A percentile compares a stretch with the other conserved stretches of the same genome.
Evolutionary conservation across 2,329 filamentous ascomycete genomes (phyloP).

Genomic region (Setomelanomma holmii): DNA sequence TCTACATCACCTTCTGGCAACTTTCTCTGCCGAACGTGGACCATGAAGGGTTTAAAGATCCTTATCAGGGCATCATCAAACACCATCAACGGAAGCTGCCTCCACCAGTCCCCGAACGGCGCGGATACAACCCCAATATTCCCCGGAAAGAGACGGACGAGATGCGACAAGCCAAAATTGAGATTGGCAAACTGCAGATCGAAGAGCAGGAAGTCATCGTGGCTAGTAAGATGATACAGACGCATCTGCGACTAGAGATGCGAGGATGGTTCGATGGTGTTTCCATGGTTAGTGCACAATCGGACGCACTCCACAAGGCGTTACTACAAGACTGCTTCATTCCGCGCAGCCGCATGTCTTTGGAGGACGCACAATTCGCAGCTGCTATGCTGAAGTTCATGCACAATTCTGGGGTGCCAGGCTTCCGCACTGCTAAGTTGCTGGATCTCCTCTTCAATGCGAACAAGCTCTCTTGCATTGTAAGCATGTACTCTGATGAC

Average conservation of each 20-base stretch:
- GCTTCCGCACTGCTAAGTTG: constrained; percentile 85
- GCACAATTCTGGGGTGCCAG: constrained; percentile 81
- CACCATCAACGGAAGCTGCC: constrained; percentile 26
- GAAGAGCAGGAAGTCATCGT: constrained; percentile 62
- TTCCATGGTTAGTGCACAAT: constrained; percentile 65
- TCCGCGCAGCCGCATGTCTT: constrained; percentile 84
- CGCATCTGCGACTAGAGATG: constrained; percentile 77
- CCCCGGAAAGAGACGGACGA: constrained; percentile 63
- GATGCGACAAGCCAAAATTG: constrained; percentile 76
- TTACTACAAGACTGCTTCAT: constrained; percentile 90
- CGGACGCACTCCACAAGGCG: constrained; percentile 68
- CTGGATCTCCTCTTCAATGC: constrained; percentile 85
- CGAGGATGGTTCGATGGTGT: constrained; percentile 76
- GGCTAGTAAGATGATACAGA: constrained; percentile 58
- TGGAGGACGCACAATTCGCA: constrained; percentile 86
- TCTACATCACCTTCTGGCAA: constrained; percentile 93
- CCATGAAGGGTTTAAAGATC: constrained; percentile 68
- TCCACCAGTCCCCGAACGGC: constrained; percentile 65
- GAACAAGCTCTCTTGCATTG: constrained; percentile 79
- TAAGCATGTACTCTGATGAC: constrained; percentile 87
- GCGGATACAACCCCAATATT: constrained; percentile 62
- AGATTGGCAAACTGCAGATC: constrained; percentile 62
- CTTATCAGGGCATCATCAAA: constrained; percentile 79
- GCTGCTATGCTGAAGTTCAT: constrained; percentile 87
- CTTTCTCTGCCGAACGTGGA: constrained; percentile 77